Evolutionary conservation across 176 grass and related monocot species (phyloP), one percentile per base, ranked within the genome.

Genomic region (Microstegium vimineum): DNA sequence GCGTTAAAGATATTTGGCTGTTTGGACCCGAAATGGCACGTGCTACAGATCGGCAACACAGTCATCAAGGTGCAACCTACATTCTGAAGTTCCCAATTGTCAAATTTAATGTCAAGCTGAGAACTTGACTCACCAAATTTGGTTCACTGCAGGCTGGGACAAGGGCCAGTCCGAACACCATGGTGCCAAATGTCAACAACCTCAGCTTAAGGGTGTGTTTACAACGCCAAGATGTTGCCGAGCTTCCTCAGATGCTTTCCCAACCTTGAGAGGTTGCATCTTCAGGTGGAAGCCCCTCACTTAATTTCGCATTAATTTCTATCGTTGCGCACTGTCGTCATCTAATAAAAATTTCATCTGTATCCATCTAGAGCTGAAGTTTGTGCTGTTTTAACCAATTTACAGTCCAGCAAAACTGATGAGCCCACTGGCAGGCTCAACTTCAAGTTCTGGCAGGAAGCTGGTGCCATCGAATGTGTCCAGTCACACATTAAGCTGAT

Each of bases 201-300:
- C 57, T 83, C 15, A 42, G 36, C 25, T 62, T 79, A 23, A 15
- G 56, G 5, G 4, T 81, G 22, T 12, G 34, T 7, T 52, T 70
- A 49, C 16, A 30, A 47, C 17, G 78, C 32, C 46, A 81, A 81
- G 32, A 47, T 81, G 78, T 34, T 81, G 20, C 20, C 46, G 6
- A 51, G 16, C 25, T 56, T 81, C 30, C 78, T 81, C 31, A 57
- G 18, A 81, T 81, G 78, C 20, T 81, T 81, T 52, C 78, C 78
- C 14, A 68, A 52, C 11, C 15, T 81, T 12, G 78, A 81, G 33
- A 51, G 5, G 26, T 23, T 81, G 62, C 20, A 79, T 33, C 20
- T 79, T 26, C n/a, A 71, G 68, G 23, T 27, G 12, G 2, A 68
- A 20, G 3, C 37, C 5, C 37, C 7, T 43, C 68, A 71, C n/a